Evolutionary conservation across 352 stramenopile genomes (phyloP).

Genomic region (Phytophthora europaea): DNA sequence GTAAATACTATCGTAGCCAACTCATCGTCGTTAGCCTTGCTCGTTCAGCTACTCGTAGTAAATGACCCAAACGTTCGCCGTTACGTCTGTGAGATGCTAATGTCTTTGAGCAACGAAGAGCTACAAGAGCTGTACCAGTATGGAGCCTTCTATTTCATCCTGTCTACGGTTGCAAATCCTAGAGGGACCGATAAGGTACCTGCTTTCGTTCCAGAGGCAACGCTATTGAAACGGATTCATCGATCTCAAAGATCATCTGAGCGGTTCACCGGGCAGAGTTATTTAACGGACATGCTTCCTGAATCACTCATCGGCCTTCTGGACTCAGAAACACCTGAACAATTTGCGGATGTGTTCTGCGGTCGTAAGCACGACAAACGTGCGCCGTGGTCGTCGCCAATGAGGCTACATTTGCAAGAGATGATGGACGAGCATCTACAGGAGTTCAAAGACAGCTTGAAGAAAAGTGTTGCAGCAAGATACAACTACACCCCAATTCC

Average conservation of each 20-base stretch:
- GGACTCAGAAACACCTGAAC: conserved; percentile 67
- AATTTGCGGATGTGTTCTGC: conserved; percentile 76
- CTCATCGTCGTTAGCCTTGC: conserved; percentile 51
- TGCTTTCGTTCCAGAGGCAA: conserved; percentile 67
- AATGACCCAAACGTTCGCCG: conserved; percentile 58
- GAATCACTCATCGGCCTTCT: conserved; percentile 78
- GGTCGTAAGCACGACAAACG: conserved; percentile 69
- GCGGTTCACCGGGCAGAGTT: conserved; percentile 63
- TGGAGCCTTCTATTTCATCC: conserved; percentile 83
- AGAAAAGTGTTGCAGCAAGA: conserved; percentile 56
- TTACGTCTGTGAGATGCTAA: conserved; percentile 72
- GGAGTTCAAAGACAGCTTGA: conserved; percentile 71
- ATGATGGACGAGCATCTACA: conserved; percentile 82
- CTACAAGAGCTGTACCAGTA: conserved; percentile 66
- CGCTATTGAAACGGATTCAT: conserved; percentile 73
- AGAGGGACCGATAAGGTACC: conserved; percentile 36
- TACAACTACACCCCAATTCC: conserved; percentile 79
- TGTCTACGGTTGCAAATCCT: conserved; percentile 45
- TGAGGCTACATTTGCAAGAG: conserved; percentile 76
- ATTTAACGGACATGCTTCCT: conserved; percentile 74
- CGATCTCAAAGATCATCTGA: conserved; percentile 67
- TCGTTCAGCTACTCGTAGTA: conserved; percentile 78
- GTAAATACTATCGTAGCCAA: conserved; percentile 69
- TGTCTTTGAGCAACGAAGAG: conserved; percentile 56
- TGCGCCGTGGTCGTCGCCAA: conserved; percentile 73